Evolutionary conservation across 192 early-diverging fungal species (phyloP), one percentile per base, ranked within the genome.

Genomic region (Chytriomyces hyalinus): DNA sequence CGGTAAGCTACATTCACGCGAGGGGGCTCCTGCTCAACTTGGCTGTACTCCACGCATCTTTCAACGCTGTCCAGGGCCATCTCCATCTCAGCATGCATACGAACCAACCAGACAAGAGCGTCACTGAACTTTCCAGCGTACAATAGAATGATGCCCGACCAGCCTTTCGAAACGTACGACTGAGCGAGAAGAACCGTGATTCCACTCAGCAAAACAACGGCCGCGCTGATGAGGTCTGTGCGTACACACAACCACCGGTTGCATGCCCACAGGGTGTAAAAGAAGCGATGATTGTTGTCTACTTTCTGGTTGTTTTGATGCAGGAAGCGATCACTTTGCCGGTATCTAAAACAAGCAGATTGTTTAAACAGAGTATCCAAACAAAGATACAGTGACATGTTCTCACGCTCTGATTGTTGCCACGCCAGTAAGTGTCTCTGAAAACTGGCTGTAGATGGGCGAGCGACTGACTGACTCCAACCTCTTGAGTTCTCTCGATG

Each of bases 41-140:
- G 63, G 70, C 93, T 61, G 70, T 97, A 97, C 83, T 96, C 94
- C 45, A 90, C 84, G 36, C 94, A 80, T 65, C 95, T 91, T 81
- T 97, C 95, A n/a, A 64, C 92, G 83, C 81, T 65, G 64, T 94
- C 94, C 89, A 96, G 83, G 61, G 88, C 88, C 88, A 95, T 93
- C 80, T 98, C 95, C 86, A 94, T 92, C 67, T 90, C 79, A 65
- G 85, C 81, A 61, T 86, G 85, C 72, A 84, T 80, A 20, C 95
- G 90, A 61, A 97, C 88, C 47, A 93, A 75, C 95, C 95, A 96
- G 61, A 95, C 64, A 6, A 74, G 45, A 10, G 71, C 49, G 36
- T 61, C 71, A 61, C 78, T 79, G 22, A 79, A 72, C 62, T 65
- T 73, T 61, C 70, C 70, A 67, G 71, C 45, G 45, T 73, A 79